phyloP scores from a whole-genome alignment of 495 filamentous ascomycete species.

The Xylaria scruposa region DNA sequence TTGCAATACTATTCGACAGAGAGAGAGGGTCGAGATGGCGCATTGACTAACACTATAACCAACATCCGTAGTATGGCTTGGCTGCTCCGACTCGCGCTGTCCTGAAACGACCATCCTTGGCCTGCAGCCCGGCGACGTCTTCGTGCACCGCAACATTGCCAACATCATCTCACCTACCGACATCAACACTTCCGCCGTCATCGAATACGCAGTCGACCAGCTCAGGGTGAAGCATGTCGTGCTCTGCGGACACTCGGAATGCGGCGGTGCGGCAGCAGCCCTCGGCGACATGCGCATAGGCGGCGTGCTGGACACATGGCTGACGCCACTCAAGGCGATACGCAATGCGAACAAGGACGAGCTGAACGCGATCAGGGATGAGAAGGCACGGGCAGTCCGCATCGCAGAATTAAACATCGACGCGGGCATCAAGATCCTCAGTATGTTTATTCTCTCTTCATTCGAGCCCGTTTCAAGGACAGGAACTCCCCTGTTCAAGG shows the following conservation, averaged over 20 bases:
- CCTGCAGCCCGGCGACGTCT: slow-evolving; percentile 85
- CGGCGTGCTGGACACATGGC: slow-evolving; percentile 80
- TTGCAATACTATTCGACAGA: not conserved
- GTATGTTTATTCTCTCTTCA: not conserved
- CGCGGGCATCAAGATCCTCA: slow-evolving; percentile 67
- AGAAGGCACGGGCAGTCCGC: slow-evolving; percentile 55
- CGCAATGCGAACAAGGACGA: slow-evolving; percentile 62
- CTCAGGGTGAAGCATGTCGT: slow-evolving; percentile 84
- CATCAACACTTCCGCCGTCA: slow-evolving; percentile 75
- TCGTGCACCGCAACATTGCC: slow-evolving; percentile 94
- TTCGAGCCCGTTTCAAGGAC: not conserved
- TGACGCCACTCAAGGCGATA: slow-evolving; percentile 72
- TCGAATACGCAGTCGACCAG: slow-evolving; percentile 79
- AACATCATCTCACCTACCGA: slow-evolving; percentile 83
- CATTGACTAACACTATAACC: slow-evolving; percentile 6
- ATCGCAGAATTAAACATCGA: slow-evolving; percentile 74
- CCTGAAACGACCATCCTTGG: slow-evolving; percentile 86
- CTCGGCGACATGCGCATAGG: slow-evolving; percentile 72
- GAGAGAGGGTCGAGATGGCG: not conserved
- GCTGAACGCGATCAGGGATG: slow-evolving; percentile 55
- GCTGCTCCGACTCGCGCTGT: slow-evolving; percentile 88
- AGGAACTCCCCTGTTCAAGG: not conserved
- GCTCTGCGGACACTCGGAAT: slow-evolving; percentile 82
- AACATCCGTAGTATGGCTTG: slow-evolving; percentile 72
- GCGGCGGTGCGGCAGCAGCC: slow-evolving; percentile 77